Conservation (phyloP, 164 flowering plant genomes). For the Chimonanthus salicifolius region DNA sequence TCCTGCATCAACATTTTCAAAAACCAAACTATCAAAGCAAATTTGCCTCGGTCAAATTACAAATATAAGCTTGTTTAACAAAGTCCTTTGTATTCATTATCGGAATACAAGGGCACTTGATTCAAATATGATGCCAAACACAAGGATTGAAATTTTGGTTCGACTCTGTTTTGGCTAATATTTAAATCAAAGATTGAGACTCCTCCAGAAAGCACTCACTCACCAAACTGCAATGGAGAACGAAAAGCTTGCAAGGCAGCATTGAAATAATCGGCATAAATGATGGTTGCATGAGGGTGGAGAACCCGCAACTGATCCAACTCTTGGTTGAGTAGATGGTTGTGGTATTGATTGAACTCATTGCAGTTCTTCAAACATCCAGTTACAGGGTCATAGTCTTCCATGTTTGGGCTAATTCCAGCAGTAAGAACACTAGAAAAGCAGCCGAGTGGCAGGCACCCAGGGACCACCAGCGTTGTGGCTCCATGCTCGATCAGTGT, state of each 20-base stretch:
- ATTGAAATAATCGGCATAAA: constrained; percentile 1
- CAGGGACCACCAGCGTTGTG: constrained; percentile 43
- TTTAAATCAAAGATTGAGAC: no score
- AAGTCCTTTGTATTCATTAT: neutral
- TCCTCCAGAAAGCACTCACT: neutral
- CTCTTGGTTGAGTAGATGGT: neutral
- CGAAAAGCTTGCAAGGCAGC: neutral
- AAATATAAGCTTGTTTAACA: no score
- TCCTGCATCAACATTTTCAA: neutral
- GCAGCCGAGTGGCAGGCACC: constrained; percentile 26
- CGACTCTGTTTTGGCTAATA: no score
- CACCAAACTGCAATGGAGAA: neutral
- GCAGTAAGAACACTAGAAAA: neutral
- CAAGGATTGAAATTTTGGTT: no score
- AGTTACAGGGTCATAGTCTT: constrained; percentile 1
- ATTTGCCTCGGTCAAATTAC: no score
- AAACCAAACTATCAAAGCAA: neutral
- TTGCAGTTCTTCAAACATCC: constrained; percentile 1
- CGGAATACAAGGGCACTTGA: neutral
- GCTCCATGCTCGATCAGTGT: constrained; percentile 57
- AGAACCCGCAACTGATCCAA: neutral
- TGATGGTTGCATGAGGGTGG: constrained; percentile 1
- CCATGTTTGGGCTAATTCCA: neutral
- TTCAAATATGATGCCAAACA: no score
- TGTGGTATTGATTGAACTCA: neutral